Conservation (phyloP, 345 rosid genomes). For the Lenwebbia sp. region DNA sequence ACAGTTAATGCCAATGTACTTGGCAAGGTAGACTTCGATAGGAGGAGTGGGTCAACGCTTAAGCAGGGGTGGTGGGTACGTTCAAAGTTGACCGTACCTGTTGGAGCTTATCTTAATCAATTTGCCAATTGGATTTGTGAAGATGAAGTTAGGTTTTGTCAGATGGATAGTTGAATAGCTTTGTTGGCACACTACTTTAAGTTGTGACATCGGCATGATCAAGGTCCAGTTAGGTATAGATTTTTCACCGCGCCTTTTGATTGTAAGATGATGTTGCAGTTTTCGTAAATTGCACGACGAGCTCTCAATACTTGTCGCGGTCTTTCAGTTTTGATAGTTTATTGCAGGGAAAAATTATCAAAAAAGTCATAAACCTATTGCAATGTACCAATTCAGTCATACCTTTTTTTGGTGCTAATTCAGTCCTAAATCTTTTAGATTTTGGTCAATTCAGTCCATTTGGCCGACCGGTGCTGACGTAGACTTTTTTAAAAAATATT, state of each 20-base stretch:
- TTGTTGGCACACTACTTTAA: background rate
- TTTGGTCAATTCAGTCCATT: no score
- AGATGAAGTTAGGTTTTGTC: background rate
- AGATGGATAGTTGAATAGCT: background rate
- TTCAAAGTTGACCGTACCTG: background rate
- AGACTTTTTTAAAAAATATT: no score
- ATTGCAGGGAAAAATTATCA: background rate
- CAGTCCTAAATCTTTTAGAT: no score
- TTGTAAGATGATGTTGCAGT: background rate
- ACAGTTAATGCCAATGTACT: background rate
- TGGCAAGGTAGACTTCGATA: background rate
- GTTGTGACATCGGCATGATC: background rate
- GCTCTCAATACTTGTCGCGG: background rate
- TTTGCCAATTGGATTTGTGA: background rate
- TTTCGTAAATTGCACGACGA: background rate
- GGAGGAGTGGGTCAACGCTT: background rate
- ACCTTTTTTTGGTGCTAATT: no score
- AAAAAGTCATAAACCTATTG: no score
- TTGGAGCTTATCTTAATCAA: background rate
- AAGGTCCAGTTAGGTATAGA: background rate
- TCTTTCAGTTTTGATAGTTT: background rate
- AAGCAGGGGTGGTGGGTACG: background rate
- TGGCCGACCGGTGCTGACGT: no score
- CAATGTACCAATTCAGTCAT: no score
- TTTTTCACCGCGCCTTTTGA: background rate